These are phyloP conservation scores for Eimeria tenella DNA, from an alignment of 169 alveolate species.

Conservation along the genomic window DNA sequence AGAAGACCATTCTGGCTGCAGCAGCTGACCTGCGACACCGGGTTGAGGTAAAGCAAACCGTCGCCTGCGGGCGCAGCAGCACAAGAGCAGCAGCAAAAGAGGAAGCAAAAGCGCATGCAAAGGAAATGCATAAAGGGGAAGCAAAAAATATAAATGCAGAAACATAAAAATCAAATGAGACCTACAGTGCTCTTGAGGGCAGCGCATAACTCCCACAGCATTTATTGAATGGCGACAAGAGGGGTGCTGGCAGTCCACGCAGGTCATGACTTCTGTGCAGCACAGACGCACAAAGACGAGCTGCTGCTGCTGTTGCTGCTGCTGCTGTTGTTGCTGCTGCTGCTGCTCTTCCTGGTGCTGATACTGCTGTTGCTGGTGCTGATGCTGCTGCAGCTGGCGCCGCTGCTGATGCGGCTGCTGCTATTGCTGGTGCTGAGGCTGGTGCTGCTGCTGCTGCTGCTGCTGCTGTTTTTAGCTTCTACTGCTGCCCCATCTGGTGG, in stretches of 20 bases:
- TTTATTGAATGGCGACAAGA: constrained; percentile 79
- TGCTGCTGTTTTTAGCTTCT: no score
- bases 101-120: background rate
- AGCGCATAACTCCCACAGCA: constrained; percentile 71
- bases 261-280: constrained; percentile 76
- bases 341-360: constrained; percentile 14
- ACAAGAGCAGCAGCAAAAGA: constrained; percentile 7
- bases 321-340: background rate
- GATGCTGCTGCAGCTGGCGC: no score
- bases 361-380: background rate
- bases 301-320: background rate
- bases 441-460: no score
- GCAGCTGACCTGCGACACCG: background rate
- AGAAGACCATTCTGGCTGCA: no score
- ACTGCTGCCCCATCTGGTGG: no score
- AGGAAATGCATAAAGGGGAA: background rate
- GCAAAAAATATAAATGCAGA: background rate
- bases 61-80: constrained; percentile 10
- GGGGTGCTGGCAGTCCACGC: constrained; percentile 84
- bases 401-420: no score
- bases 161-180: background rate
- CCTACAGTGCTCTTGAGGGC: constrained; percentile 76
- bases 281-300: background rate
- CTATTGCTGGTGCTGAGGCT: no score
- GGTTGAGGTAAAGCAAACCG: background rate